Evolutionary conservation across 768 basidiomycete species (phyloP), one percentile per base, ranked within the genome.

Genomic region (Agrocybe chaxingu): DNA sequence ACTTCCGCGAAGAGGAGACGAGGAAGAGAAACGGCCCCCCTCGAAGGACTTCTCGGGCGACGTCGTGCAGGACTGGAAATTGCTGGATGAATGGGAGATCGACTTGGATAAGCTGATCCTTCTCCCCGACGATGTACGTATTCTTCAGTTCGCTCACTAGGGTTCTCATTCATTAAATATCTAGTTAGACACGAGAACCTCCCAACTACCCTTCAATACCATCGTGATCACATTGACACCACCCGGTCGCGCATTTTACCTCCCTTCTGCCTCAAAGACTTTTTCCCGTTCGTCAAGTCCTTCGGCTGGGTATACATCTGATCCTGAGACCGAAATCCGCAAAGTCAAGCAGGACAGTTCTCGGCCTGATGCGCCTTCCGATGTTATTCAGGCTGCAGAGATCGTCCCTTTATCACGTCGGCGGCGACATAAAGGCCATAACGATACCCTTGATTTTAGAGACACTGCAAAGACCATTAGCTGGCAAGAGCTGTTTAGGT

Each of bases 401-500:
- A 50, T 58, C 8, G 45, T 57, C 24, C 53, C 64, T 0, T 50
- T 59, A 2, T 64, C 67, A 36, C 66, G 69, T 44, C 62, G 69
- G 45, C 69, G 69, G 48, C 65, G 67, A 54, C 66, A 67, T 10
- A 58, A 65, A 50, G 60, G 64, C n/a, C 42, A 35, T 44, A 48
- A 52, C 11, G 57, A 50, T 30, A 42, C 45, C 1, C 50, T 54
- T 46, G 56, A 47, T 29, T 51, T 56, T 29, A 51, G 37, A 36
- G 55, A 56, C 13, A 37, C 48, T n/a, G 39, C 55, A 7, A 79
- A 72, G 59, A 86, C 82, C 3, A 79, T 84, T 8, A 72, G 66
- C 8, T 84, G 77, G 74, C 84, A 88, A 50, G 86, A 89, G 53
- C 70, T 92, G 16, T 77, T 84, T 59, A 83, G 82, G 90, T 92